Evolutionary conservation across 371 early-diverging fungal species (phyloP), one percentile per base, ranked within the genome.

Genomic region (Mucor racemosus): DNA sequence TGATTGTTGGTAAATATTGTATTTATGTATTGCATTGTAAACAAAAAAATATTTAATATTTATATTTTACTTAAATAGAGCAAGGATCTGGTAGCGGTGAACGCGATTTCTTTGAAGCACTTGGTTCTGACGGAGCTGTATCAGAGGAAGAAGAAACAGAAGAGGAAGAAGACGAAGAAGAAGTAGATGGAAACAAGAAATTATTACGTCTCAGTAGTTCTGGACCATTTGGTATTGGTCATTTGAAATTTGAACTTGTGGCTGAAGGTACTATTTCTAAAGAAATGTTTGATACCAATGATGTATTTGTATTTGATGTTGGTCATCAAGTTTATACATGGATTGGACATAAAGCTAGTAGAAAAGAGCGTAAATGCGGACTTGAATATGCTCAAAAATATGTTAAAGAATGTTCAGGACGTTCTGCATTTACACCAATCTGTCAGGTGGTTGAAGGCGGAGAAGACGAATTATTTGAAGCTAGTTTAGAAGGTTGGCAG

Each of bases 321-420:
- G 86, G 85, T 15, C 73, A 74, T 63, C 81, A 86, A 63, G 86
- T 91, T 14, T 89, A 83, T 68, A 77, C 84, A 38, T 91, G 91
- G 91, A 74, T 89, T 58, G 91, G 91, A 39, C 74, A 67, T 17
- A 68, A 78, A 10, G 88, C 92, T 15, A 84, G 80, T 50, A 71
- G 79, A 15, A 84, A 86, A 36, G 93, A 92, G 74, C 77, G 84
- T 57, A 71, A 66, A 38, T 62, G 74, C 48, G 89, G 88, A 14
- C 68, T 92, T 31, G 82, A 86, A 58, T 85, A 82, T 68, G 91
- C 92, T 13, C 84, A 90, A 58, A 77, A 99, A 44, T 89, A 90
- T 72, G 73, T 90, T 59, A 80, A 82, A 66, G 62, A 71, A 13
- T 61, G 65, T 53, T 62, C 77, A 31, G 75, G 76, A 38, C 79